These are phyloP conservation scores for Penicillium fimorum DNA, from an alignment of 495 filamentous ascomycete genomes.

Conservation along the genomic window DNA sequence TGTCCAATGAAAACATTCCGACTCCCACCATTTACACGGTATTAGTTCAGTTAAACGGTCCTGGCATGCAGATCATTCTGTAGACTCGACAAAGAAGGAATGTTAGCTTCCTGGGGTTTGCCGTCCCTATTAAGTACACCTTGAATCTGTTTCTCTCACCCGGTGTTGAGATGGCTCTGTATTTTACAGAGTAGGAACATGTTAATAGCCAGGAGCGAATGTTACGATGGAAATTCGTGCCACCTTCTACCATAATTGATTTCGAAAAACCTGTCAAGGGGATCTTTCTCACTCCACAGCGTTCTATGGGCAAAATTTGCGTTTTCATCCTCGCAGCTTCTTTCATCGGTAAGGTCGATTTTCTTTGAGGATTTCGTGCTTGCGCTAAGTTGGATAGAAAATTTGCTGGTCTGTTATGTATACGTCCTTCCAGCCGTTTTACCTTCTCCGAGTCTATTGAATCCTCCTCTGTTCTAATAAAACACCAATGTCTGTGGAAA, in stretches of 20 bases:
- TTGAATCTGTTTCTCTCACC: background rate
- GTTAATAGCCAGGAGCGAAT: background rate
- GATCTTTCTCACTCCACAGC: background rate
- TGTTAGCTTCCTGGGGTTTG: background rate
- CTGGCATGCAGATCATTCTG: background rate
- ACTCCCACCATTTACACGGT: too few relatives aligned
- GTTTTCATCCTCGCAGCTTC: background rate
- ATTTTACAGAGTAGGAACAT: background rate
- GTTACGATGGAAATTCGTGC: background rate
- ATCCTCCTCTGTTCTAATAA: too few relatives aligned
- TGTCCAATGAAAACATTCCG: background rate
- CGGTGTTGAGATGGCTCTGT: background rate
- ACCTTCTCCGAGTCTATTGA: background rate
- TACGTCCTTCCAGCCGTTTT: background rate
- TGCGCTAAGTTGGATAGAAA: background rate
- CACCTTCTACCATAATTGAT: background rate
- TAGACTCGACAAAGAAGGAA: background rate
- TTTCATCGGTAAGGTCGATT: background rate
- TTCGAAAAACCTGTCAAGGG: background rate
- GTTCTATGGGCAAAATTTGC: background rate
- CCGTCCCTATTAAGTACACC: background rate
- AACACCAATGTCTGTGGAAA: too few relatives aligned
- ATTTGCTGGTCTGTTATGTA: background rate
- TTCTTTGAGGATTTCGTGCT: background rate
- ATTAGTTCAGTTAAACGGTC: too few relatives aligned